Conservation (phyloP, 2,329 filamentous ascomycete species). For the Penicillium sp. region DNA sequence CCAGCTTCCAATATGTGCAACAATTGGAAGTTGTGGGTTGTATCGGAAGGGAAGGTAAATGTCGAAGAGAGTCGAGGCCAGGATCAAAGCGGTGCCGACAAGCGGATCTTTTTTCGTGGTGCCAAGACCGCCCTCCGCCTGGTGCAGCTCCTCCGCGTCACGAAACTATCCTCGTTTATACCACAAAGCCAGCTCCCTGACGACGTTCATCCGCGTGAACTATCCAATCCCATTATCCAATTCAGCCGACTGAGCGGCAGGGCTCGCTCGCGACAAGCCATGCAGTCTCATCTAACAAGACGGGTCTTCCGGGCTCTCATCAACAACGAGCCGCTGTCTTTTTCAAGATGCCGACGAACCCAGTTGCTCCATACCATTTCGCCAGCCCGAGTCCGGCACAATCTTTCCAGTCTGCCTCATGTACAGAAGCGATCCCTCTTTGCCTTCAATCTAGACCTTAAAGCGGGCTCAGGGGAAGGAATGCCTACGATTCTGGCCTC, state of each 20-base stretch:
- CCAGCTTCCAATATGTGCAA: neutral
- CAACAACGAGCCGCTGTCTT: slow-evolving; percentile 46
- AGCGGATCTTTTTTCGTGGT: slow-evolving; percentile 30
- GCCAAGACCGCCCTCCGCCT: slow-evolving; percentile 34
- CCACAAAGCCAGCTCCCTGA: neutral
- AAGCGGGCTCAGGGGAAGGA: slow-evolving; percentile 50
- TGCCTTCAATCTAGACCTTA: slow-evolving; percentile 33
- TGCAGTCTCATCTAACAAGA: slow-evolving; percentile 49
- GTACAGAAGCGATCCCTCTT: slow-evolving; percentile 35
- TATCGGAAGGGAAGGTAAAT: neutral
- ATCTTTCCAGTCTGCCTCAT: slow-evolving; percentile 38
- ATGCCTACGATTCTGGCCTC: slow-evolving; percentile 61
- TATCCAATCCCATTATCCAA: neutral
- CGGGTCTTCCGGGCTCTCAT: slow-evolving; percentile 48
- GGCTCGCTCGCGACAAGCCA: slow-evolving; percentile 21
- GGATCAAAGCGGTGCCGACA: slow-evolving; percentile 19
- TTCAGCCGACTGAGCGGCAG: neutral
- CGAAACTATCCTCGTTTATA: slow-evolving; percentile 15
- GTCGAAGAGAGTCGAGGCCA: slow-evolving; percentile 4
- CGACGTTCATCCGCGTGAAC: neutral
- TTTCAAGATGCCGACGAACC: slow-evolving; percentile 38
- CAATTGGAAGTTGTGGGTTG: neutral
- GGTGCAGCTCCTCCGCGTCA: slow-evolving; percentile 23
- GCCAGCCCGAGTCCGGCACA: slow-evolving; percentile 32
- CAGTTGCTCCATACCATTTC: slow-evolving; percentile 35